A percentile compares a stretch with the other conserved stretches of the same genome.
phyloP scores from a whole-genome alignment of 441 rosid genomes.

The Flueggea neowawraea region DNA sequence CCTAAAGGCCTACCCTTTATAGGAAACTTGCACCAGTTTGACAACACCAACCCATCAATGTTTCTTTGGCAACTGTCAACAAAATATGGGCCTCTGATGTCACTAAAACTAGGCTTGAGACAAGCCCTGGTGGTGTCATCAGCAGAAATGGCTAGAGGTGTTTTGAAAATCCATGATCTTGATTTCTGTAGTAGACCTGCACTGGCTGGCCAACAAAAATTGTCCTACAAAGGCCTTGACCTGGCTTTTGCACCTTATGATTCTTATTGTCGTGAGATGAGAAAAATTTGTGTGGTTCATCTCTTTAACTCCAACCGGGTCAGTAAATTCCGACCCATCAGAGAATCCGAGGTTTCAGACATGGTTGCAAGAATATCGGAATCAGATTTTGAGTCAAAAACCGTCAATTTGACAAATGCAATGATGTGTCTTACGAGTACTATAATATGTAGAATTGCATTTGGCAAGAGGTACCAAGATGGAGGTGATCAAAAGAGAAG shows the following conservation, averaged over 20 bases:
- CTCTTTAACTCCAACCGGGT: slow-evolving; percentile 19
- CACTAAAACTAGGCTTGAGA: slow-evolving; percentile 24
- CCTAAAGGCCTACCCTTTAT: slow-evolving; percentile 30
- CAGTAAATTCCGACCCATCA: slow-evolving; percentile 13
- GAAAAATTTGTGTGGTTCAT: no score
- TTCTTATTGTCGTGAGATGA: slow-evolving; percentile 25
- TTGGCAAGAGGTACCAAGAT: slow-evolving; percentile 18
- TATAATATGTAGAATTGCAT: slow-evolving; percentile 15
- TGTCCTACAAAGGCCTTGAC: slow-evolving; percentile 35
- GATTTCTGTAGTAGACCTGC: slow-evolving; percentile 20
- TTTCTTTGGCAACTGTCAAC: slow-evolving; percentile 20
- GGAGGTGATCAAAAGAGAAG: slow-evolving; percentile 20
- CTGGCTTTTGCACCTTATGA: slow-evolving; percentile 27
- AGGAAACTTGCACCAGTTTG: slow-evolving; percentile 32
- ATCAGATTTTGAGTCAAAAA: slow-evolving; percentile 1
- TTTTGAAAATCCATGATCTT: slow-evolving; percentile 25
- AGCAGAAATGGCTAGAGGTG: slow-evolving; percentile 30
- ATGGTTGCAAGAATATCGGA: slow-evolving; percentile 4
- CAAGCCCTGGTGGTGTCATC: slow-evolving; percentile 37
- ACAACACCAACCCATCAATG: slow-evolving; percentile 11
- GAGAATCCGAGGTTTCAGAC: slow-evolving; percentile 18
- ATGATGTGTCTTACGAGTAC: slow-evolving; percentile 5
- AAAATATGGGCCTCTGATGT: slow-evolving; percentile 40
- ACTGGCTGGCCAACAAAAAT: slow-evolving; percentile 13
- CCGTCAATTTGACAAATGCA: slow-evolving; percentile 17